Conservation (phyloP, 495 filamentous ascomycete genomes). For the Penicillium turbatum region DNA sequence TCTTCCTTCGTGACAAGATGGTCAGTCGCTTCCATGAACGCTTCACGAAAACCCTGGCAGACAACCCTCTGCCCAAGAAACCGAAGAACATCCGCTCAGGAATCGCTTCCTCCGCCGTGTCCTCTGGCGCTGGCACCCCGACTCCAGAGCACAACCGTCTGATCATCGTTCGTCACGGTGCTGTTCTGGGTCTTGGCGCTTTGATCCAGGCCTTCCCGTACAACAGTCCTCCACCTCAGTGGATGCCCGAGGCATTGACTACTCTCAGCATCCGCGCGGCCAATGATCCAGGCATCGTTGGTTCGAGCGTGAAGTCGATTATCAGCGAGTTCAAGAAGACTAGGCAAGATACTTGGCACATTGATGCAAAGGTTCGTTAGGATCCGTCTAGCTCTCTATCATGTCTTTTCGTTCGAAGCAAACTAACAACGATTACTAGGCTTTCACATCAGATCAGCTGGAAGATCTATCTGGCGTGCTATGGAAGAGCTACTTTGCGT, state of each 20-base stretch:
- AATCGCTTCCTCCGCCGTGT: slow-evolving; percentile 34
- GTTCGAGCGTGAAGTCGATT: slow-evolving; percentile 94
- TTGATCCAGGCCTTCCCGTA: slow-evolving; percentile 97
- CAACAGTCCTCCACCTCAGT: slow-evolving; percentile 80
- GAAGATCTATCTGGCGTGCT: slow-evolving; percentile 94
- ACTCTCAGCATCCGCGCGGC: slow-evolving; percentile 80
- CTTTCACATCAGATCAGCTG: slow-evolving; percentile 85
- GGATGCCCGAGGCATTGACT: slow-evolving; percentile 92
- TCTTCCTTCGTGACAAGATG: slow-evolving; percentile 67
- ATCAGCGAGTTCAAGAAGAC: slow-evolving; percentile 99
- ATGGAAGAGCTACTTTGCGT: slow-evolving; percentile 99
- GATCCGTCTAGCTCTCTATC: background rate
- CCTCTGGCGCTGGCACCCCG: slow-evolving; percentile 64
- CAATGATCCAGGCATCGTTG: slow-evolving; percentile 85
- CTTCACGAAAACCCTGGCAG: slow-evolving; percentile 70
- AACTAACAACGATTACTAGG: slow-evolving; percentile 51
- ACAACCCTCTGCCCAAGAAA: slow-evolving; percentile 84
- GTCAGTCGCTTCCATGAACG: slow-evolving; percentile 69
- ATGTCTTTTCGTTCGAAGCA: background rate
- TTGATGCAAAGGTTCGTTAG: slow-evolving; percentile 81
- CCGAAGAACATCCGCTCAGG: slow-evolving; percentile 38
- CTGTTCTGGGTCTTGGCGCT: slow-evolving; percentile 86
- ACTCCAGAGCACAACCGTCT: slow-evolving; percentile 81
- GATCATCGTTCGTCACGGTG: slow-evolving; percentile 79
- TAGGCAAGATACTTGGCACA: slow-evolving; percentile 96